Conservation (phyloP, 1,284 basidiomycete genomes). For the Rhodotorula sp. region DNA sequence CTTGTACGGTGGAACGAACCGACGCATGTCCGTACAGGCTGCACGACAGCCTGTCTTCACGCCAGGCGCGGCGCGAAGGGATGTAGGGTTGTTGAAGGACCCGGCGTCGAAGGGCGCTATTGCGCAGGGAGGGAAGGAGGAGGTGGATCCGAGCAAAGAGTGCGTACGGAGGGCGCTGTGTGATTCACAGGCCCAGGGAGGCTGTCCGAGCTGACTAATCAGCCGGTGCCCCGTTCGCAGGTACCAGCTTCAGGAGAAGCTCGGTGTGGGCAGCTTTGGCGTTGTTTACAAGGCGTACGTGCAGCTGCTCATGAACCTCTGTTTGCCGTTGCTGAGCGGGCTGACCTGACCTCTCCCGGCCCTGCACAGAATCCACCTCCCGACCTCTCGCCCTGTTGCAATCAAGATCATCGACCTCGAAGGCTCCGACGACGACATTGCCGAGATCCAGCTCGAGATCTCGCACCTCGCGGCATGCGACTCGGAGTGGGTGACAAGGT, state of each 20-base stretch:
- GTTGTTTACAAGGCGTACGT: conserved; percentile 80
- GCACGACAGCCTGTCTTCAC: too few relatives aligned
- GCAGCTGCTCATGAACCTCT: too few relatives aligned
- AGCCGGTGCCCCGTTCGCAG: not conserved
- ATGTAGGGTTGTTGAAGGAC: not conserved
- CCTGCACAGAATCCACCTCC: conserved; percentile 70
- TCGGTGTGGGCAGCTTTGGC: conserved; percentile 90
- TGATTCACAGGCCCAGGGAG: too few relatives aligned
- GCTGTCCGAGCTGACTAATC: not conserved
- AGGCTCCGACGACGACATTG: conserved; percentile 85
- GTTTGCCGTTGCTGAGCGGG: too few relatives aligned
- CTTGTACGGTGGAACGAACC: too few relatives aligned
- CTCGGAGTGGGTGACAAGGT: conserved; percentile 91
- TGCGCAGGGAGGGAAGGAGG: not conserved
- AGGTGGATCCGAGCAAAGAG: conserved; percentile 11
- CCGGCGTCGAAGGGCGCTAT: not conserved
- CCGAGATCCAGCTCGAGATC: conserved; percentile 97
- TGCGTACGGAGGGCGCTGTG: not conserved
- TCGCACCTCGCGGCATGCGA: conserved; percentile 91
- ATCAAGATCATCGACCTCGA: conserved; percentile 89
- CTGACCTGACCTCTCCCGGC: too few relatives aligned
- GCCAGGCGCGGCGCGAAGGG: not conserved
- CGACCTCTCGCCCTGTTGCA: conserved; percentile 88
- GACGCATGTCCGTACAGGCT: too few relatives aligned
- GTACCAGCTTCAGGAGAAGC: conserved; percentile 89